These are phyloP conservation scores for Plasmodium inui DNA, from an alignment of 169 alveolate species.

Conservation along the genomic window DNA sequence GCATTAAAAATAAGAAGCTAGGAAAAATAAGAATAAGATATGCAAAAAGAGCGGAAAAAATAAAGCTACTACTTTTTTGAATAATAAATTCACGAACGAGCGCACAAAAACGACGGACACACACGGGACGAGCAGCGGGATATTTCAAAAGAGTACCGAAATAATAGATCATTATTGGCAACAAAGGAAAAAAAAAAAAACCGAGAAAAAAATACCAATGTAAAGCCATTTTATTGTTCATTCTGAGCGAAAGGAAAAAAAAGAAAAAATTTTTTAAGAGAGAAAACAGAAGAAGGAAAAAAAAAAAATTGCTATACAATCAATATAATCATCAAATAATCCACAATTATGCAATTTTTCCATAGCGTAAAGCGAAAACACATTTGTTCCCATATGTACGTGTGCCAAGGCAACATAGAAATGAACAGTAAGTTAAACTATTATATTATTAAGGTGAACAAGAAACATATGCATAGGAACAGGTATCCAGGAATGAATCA, in stretches of 20 bases:
- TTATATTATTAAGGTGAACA: background rate
- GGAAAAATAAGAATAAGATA: background rate
- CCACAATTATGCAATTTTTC: background rate
- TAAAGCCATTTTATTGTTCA: background rate
- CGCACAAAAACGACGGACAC: background rate
- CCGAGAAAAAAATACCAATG: background rate
- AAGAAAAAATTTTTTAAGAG: background rate
- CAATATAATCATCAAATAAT: background rate
- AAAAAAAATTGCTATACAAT: background rate
- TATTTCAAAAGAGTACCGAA: background rate
- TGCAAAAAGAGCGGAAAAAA: background rate
- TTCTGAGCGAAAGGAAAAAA: background rate
- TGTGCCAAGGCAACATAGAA: background rate
- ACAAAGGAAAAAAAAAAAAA: no score
- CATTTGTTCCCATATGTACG: background rate
- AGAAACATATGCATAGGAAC: background rate
- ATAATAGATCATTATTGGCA: background rate
- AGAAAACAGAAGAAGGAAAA: background rate
- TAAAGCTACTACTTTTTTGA: background rate
- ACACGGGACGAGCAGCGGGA: background rate
- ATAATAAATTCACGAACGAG: background rate
- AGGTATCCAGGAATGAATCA: constrained; percentile 10
- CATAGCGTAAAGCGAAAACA: background rate
- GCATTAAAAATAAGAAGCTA: background rate
- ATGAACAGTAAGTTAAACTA: background rate